phyloP scores from a whole-genome alignment of 768 basidiomycete genomes.

The Tubosaeta brunneosetosa region DNA sequence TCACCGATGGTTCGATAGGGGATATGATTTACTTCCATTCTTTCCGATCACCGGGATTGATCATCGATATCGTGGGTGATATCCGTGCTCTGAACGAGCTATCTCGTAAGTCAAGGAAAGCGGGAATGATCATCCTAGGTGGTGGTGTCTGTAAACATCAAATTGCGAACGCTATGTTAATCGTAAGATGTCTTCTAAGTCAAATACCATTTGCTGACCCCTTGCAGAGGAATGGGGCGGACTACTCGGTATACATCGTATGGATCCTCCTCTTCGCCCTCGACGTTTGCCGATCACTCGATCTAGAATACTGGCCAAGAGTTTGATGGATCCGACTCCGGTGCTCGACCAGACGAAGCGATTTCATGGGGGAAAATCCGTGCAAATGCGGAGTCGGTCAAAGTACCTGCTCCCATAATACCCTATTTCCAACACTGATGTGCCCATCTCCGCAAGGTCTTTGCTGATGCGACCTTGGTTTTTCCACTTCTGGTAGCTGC shows the following conservation, averaged over 20 bases:
- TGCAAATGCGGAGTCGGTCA: conserved; percentile 75
- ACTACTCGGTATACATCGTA: conserved; percentile 94
- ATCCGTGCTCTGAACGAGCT: conserved; percentile 90
- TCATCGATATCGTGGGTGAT: conserved; percentile 92
- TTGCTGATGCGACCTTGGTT: conserved; percentile 94
- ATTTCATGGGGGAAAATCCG: conserved; percentile 99
- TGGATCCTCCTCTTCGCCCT: conserved; percentile 21
- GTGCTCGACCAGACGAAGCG: conserved; percentile 95
- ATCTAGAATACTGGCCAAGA: conserved; percentile 94
- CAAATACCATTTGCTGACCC: conserved; percentile 1
- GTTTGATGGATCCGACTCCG: conserved; percentile 97
- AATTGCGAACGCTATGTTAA: conserved; percentile 99
- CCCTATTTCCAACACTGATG: conserved; percentile 5
- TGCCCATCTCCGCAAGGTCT: conserved; percentile 44
- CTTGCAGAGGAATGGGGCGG: conserved; percentile 89
- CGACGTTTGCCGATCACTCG: not conserved
- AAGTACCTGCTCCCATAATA: conserved; percentile 41
- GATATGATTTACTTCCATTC: conserved; percentile 99
- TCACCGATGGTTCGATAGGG: conserved; percentile 96
- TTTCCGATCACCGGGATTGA: conserved; percentile 77
- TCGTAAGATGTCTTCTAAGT: conserved; percentile 49
- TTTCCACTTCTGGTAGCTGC: conserved; percentile 95
- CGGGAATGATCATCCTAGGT: conserved; percentile 97
- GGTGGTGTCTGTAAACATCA: conserved; percentile 99
- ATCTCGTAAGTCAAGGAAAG: conserved; percentile 80